phyloP scores from a whole-genome alignment of 495 filamentous ascomycete species.

The Apodospora peruviana region DNA sequence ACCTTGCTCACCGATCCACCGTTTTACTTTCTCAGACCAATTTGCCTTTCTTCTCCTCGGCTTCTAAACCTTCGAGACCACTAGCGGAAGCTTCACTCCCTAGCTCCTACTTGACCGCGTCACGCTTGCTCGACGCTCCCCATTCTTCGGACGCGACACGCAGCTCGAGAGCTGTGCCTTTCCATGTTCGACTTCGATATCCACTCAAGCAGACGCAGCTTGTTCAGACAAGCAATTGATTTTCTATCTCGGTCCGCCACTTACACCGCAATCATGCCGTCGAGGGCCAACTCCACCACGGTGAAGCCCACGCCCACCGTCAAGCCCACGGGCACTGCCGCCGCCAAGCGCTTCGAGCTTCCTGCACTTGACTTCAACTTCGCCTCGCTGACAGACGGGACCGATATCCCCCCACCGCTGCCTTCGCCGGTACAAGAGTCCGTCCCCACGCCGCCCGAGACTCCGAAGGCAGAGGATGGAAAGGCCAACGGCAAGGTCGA shows the following conservation, averaged over 20 bases:
- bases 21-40: constrained; percentile 3
- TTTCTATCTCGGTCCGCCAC: no score
- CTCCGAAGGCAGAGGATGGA: constrained; percentile 15
- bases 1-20: constrained; percentile 1
- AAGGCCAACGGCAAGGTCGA: constrained; percentile 29
- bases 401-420: constrained; percentile 49
- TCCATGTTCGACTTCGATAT: no score
- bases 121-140: no score
- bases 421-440: constrained; percentile 43
- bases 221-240: no score
- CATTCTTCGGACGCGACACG: no score
- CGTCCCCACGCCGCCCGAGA: constrained; percentile 29
- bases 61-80: not conserved
- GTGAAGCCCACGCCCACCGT: no score
- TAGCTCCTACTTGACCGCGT: no score
- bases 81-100: no score
- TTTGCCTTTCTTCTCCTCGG: not conserved
- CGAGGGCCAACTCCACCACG: constrained; percentile 14
- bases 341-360: constrained; percentile 46
- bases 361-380: constrained; percentile 47
- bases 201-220: no score
- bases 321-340: constrained; percentile 13
- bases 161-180: no score
- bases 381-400: constrained; percentile 50
- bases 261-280: constrained; percentile 17